Conservation (phyloP, 305 asterid species). For the Fraxinus greggii region DNA sequence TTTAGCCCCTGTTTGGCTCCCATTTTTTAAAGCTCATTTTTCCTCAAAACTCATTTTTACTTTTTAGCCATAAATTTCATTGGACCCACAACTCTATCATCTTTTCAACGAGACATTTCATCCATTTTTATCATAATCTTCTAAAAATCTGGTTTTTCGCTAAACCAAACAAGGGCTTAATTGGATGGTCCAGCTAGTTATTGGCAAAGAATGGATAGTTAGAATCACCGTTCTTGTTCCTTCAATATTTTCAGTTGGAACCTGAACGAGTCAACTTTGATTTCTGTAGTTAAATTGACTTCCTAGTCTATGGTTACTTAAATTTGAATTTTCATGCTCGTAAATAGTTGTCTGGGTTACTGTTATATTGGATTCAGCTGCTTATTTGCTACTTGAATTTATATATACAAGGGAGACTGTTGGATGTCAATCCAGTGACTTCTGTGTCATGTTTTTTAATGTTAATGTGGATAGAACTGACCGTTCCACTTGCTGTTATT, state of each 20-base stretch:
- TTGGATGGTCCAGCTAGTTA: background rate
- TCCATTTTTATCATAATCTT: too few species aligned
- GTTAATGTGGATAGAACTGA: background rate
- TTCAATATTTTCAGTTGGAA: background rate
- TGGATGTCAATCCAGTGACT: background rate
- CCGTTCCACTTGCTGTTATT: slow-evolving; percentile 17
- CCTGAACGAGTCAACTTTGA: background rate
- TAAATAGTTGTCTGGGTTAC: background rate
- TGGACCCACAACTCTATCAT: background rate
- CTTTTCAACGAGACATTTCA: background rate
- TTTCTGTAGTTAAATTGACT: background rate
- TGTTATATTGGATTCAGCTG: background rate
- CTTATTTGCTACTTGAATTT: background rate
- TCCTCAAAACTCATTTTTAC: background rate
- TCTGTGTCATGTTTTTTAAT: background rate
- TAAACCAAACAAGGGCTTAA: background rate
- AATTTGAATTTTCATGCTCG: background rate
- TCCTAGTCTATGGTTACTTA: background rate
- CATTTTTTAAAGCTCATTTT: background rate
- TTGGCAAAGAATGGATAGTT: background rate
- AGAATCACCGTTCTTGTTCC: background rate
- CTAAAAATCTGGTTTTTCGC: background rate
- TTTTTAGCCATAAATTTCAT: background rate
- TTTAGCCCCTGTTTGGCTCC: background rate
- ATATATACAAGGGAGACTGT: background rate